Conservation (phyloP, 371 early-diverging fungal species). For the Chytridium lagenaria region DNA sequence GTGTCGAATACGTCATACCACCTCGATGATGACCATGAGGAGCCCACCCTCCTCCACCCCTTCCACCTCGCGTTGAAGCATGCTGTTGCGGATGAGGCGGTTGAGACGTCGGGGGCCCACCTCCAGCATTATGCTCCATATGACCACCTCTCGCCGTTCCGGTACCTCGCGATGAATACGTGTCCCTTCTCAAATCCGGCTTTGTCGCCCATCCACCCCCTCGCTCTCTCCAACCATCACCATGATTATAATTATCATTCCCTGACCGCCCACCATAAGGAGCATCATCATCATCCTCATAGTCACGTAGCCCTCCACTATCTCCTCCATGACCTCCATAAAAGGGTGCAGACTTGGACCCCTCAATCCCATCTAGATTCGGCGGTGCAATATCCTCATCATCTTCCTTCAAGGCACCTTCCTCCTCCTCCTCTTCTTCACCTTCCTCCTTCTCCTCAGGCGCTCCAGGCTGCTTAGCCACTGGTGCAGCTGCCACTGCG, state of each 20-base stretch:
- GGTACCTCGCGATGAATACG: neutral
- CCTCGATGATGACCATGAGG: too few relatives aligned
- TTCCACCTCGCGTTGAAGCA: slow-evolving; percentile 13
- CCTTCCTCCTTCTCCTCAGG: slow-evolving; percentile 7
- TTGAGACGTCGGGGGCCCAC: too few relatives aligned
- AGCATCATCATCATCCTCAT: neutral
- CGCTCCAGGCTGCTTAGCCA: neutral
- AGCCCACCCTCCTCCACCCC: slow-evolving; percentile 13
- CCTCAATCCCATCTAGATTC: neutral
- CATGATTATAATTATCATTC: neutral
- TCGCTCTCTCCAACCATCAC: neutral
- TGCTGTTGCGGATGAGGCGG: too few relatives aligned
- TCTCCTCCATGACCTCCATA: neutral
- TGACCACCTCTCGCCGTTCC: too few relatives aligned
- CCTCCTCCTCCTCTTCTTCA: slow-evolving; percentile 11
- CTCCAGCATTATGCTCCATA: too few relatives aligned
- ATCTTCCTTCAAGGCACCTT: slow-evolving; percentile 9
- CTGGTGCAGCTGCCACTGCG: neutral
- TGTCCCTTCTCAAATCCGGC: too few relatives aligned
- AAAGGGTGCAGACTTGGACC: neutral
- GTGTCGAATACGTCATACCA: too few relatives aligned
- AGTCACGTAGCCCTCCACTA: neutral
- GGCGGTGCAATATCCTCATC: neutral
- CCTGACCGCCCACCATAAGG: neutral
- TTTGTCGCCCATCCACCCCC: neutral